A percentile compares a stretch with the other conserved stretches of the same genome.
Conservation (phyloP, 75 land plant species). For the Larix kaempferi region DNA sequence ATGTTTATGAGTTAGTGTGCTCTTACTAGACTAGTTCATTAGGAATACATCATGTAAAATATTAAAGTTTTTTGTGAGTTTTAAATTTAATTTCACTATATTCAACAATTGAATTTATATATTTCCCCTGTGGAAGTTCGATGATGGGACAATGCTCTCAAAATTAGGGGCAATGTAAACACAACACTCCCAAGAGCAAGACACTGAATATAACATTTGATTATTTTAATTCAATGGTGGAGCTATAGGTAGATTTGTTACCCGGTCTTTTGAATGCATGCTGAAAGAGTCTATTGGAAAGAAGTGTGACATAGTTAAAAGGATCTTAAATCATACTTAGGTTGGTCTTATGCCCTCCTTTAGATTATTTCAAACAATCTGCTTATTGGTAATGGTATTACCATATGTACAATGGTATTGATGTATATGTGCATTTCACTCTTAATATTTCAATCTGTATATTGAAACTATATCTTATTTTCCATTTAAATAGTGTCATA, state of each 20-base stretch:
- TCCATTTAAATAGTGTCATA: background rate
- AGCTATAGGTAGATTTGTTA: constrained; percentile 77
- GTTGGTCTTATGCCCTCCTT: constrained; percentile 20
- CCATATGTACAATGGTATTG: background rate
- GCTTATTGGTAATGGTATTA: background rate
- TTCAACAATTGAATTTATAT: background rate
- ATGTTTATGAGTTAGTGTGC: background rate
- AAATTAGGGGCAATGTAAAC: background rate
- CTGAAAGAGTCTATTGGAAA: constrained; percentile 70
- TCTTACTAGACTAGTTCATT: background rate
- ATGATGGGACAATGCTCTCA: background rate
- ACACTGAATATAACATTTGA: background rate
- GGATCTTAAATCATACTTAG: constrained; percentile 70
- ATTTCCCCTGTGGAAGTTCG: background rate
- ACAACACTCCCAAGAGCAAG: background rate
- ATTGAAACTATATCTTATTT: background rate
- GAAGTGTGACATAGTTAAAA: constrained; percentile 69
- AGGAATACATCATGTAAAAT: background rate
- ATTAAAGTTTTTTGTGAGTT: background rate
- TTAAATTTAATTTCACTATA: background rate
- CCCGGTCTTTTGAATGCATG: constrained; percentile 87
- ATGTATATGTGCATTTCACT: background rate
- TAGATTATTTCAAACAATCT: background rate
- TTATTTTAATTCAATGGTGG: constrained; percentile 36
- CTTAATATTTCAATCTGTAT: background rate